These are phyloP conservation scores for Aspergillus olivimuriae DNA, from an alignment of 495 filamentous ascomycete genomes.

Conservation along the genomic window DNA sequence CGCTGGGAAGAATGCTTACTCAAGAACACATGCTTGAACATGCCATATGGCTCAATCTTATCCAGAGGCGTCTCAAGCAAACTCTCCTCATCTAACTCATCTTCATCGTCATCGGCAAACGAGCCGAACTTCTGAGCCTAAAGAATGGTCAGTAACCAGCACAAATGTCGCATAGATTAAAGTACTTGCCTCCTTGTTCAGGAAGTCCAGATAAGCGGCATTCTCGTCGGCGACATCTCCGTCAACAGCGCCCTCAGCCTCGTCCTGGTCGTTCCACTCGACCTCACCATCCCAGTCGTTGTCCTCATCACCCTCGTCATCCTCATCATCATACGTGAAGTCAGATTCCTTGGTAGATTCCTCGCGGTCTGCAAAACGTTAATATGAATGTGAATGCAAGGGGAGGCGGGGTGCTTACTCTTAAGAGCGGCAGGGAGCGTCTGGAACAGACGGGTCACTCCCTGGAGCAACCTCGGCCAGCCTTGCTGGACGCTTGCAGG, in stretches of 20 bases:
- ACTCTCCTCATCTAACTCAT: conserved; percentile 85
- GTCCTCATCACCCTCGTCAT: conserved; percentile 69
- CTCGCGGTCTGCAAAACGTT: conserved; percentile 60
- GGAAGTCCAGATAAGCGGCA: conserved; percentile 89
- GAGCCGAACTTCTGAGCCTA: conserved; percentile 78
- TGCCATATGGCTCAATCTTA: conserved; percentile 84
- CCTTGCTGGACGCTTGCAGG: conserved; percentile 86
- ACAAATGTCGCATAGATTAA: neutral
- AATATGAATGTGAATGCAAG: conserved; percentile 6
- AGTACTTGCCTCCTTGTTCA: conserved; percentile 74
- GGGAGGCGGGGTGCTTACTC: conserved; percentile 42
- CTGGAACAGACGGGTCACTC: conserved; percentile 86
- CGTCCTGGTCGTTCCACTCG: conserved; percentile 66
- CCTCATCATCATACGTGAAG: conserved; percentile 67
- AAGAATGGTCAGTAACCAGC: conserved; percentile 9
- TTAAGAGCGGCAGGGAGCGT: conserved; percentile 81
- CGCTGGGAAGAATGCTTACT: conserved; percentile 53
- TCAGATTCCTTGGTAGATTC: conserved; percentile 86
- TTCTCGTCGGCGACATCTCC: conserved; percentile 80
- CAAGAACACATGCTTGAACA: conserved; percentile 75
- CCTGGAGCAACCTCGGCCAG: conserved; percentile 91
- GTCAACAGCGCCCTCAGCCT: conserved; percentile 46
- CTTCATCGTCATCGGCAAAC: conserved; percentile 68
- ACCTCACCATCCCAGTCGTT: conserved; percentile 59
- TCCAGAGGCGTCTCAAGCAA: conserved; percentile 91